phyloP scores from a whole-genome alignment of 108 stramenopile species.

The Mediolabrus comicus region DNA sequence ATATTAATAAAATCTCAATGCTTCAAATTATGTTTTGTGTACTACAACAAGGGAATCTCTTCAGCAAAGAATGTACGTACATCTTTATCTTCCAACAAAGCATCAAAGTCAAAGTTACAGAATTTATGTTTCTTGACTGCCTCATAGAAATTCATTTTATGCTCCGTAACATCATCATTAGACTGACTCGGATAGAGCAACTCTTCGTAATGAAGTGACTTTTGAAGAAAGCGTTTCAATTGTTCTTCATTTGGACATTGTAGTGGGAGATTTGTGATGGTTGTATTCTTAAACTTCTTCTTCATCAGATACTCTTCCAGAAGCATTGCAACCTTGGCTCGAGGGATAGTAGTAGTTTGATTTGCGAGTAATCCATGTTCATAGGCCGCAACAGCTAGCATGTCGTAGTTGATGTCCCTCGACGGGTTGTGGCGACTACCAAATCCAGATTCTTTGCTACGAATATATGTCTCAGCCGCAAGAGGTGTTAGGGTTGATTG shows the following conservation, averaged over 20 bases:
- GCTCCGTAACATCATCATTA: neutral
- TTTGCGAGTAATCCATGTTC: neutral
- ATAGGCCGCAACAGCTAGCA: neutral
- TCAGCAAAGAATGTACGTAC: neutral
- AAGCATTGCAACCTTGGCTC: neutral
- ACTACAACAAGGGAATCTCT: neutral
- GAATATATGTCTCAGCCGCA: neutral
- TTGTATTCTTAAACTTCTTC: neutral
- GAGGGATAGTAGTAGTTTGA: neutral
- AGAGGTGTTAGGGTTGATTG: neutral
- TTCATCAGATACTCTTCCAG: neutral
- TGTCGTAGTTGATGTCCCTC: neutral
- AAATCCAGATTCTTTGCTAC: neutral
- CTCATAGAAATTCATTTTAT: neutral
- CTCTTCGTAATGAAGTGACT: neutral
- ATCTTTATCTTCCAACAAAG: neutral
- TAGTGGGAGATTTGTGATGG: neutral
- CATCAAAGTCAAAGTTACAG: neutral
- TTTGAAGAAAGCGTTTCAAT: neutral
- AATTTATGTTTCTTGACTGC: neutral
- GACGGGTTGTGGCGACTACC: neutral
- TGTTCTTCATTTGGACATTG: neutral
- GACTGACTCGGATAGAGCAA: neutral
- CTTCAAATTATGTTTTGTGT: neutral
- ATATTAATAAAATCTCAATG: neutral